Evolutionary conservation across 2,329 filamentous ascomycete species (phyloP), one percentile per base, ranked within the genome.

Genomic region (Pyrenophora seminiperda): DNA sequence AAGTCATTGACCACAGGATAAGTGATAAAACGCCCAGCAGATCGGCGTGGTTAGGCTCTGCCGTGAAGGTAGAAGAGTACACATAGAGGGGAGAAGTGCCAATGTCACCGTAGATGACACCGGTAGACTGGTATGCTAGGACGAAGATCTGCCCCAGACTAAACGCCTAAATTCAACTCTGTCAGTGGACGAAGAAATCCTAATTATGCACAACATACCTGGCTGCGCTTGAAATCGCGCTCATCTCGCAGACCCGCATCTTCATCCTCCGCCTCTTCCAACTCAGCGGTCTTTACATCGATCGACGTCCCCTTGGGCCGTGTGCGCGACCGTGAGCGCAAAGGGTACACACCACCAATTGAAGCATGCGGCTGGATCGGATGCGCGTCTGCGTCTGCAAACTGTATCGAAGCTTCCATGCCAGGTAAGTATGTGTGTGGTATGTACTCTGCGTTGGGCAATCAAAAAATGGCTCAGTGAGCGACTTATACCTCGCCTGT

Each of bases 71-170:
- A n/a, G 83, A 85, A 14, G 85, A 88, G 68, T 76, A 89, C 14
- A 89, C 86, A 61, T 89, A 89, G 14, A 89, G 81, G n/a, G 85
- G 85, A 52, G 80, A 83, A 5, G 76, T 84, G 48, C 85, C 86
- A 62, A 88, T 87, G 58, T 89, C 86, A 18, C 86, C 86, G 54
- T 89, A 88, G 41, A 88, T 88, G 32, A 86, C 83, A 41, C 86
- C 85, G 22, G 80, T 81, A 2, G 81, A 83, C 70, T 88, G 84
- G 64, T 86, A 88, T 18, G 84, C 81, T 3, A 71, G 61, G 10
- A 63, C 41, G 34, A 68, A 47, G 14, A 68, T 43, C 33, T 71
- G 66, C 15, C 51, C 24, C 11, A 65, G 41, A 41, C 55, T 70
- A 53, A 71, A 71, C 4, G 36, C 41, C 67, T 71, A 51, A 17